Evolutionary conservation across 169 alveolate species (phyloP), one percentile per base, ranked within the genome.

Genomic region (Cryptosporidium sp.): DNA sequence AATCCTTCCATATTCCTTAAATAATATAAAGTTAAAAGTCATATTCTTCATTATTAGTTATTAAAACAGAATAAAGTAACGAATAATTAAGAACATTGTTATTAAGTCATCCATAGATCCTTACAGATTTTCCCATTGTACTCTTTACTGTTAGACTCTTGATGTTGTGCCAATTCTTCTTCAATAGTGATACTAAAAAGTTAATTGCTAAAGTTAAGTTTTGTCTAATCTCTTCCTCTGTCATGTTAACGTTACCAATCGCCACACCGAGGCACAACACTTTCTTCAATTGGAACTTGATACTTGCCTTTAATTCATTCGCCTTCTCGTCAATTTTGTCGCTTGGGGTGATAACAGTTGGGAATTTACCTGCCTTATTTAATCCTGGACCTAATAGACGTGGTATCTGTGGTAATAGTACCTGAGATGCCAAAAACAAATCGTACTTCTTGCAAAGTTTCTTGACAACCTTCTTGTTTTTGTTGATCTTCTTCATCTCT

Each of bases 351-450:
- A 99, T 96, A 91, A 97, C 98, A 70, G 99, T 96, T 44, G 99
- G 99, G 98, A 98, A 99, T 94, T 97, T 98, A 67, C 99, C 99
- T 84, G 99, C 99, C 96, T 98, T 99, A 95, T 97, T 97, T 61
- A 98, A 96, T 73, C 98, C 98, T 86, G 99, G 99, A 68, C 99
- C 99, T 39, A 98, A 96, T 86, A 98, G 96, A 93, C 98, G 97
- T 21, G 99, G 99, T 91, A 99, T 97, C 94, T 98, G 99, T 75
- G 99, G 99, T 69, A 98, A 96, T 72, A 98, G 94, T 56, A 98
- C 96, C 94, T 98, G 99, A 69, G 99, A 97, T 73, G 99, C 99
- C 91, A 99, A 92, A 94, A 99, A 97, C 72, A 98, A 98, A 85
- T 96, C 98, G 92, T 97, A 98, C 87, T 96, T 96, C 94, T 96